These are phyloP conservation scores for Elasticomyces elasticus DNA, from an alignment of 495 filamentous ascomycete species.

Conservation along the genomic window DNA sequence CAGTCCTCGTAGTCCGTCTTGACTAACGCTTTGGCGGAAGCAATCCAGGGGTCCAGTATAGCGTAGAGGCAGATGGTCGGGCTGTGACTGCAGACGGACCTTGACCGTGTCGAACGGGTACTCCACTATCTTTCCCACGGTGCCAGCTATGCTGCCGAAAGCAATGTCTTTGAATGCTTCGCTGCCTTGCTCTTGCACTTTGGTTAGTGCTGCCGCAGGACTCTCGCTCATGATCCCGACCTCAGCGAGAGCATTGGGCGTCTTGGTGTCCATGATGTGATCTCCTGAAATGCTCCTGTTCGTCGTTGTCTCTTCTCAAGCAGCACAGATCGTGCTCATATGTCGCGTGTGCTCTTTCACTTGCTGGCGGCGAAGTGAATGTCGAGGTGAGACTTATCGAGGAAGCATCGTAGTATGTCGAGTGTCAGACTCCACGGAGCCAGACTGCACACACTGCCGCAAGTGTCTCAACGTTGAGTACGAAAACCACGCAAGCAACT, in stretches of 20 bases:
- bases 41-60: slow-evolving; percentile 89
- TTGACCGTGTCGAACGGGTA: slow-evolving; percentile 99
- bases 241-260: neutral
- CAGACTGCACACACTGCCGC: too few relatives aligned
- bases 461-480: too few relatives aligned
- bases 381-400: slow-evolving; percentile 19
- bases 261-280: neutral
- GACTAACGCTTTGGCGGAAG: slow-evolving; percentile 70
- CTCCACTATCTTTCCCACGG: slow-evolving; percentile 90
- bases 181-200: neutral
- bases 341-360: slow-evolving; percentile 2
- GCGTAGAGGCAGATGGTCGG: slow-evolving; percentile 65
- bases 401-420: slow-evolving; percentile 19
- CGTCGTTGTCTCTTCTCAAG: neutral
- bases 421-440: neutral
- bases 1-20: slow-evolving; percentile 65
- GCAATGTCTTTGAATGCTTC: slow-evolving; percentile 32
- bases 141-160: slow-evolving; percentile 54
- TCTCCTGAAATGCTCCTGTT: neutral
- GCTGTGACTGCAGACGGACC: slow-evolving; percentile 72
- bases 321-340: neutral
- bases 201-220: neutral
- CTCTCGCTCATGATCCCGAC: slow-evolving; percentile 1
- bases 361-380: neutral
- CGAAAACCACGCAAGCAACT: too few relatives aligned